phyloP scores from a whole-genome alignment of 306 rosid species.

The Vigna nakashimae region DNA sequence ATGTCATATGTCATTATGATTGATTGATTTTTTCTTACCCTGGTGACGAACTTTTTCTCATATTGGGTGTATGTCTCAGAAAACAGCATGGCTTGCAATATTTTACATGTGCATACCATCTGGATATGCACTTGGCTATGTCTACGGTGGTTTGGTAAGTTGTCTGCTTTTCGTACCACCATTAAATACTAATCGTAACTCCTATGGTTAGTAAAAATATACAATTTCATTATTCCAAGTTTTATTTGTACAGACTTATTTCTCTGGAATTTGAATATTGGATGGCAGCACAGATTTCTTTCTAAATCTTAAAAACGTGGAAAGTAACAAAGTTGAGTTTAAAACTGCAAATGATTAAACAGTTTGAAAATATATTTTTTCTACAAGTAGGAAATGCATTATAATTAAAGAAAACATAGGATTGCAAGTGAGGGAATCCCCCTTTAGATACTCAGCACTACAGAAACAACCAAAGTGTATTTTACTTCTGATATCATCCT shows the following conservation, averaged over 20 bases:
- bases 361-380: not conserved
- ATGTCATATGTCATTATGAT: conserved; percentile 17
- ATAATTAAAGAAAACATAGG: not conserved
- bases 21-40: conserved; percentile 3
- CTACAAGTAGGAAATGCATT: not conserved
- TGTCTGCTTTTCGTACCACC: not conserved
- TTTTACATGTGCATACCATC: conserved; percentile 91
- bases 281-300: not conserved
- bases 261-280: not conserved
- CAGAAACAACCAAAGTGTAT: not conserved
- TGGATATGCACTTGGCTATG: conserved; percentile 86
- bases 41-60: conserved; percentile 40
- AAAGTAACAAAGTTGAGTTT: not conserved
- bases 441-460: conserved; percentile 5
- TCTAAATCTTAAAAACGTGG: not conserved
- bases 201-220: not conserved
- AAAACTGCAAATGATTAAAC: not conserved
- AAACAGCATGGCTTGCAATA: conserved; percentile 74
- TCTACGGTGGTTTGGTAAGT: conserved; percentile 89
- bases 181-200: conserved; percentile 15
- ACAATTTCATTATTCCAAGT: not conserved
- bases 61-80: conserved; percentile 55
- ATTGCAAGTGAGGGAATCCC: not conserved
- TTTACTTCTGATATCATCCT: conserved; percentile 19
- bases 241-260: not conserved